Percentiles rank a stretch among this genome's conserved stretches.
phyloP scores from a whole-genome alignment of 2,329 filamentous ascomycete species.

The Aspergillus candidus region DNA sequence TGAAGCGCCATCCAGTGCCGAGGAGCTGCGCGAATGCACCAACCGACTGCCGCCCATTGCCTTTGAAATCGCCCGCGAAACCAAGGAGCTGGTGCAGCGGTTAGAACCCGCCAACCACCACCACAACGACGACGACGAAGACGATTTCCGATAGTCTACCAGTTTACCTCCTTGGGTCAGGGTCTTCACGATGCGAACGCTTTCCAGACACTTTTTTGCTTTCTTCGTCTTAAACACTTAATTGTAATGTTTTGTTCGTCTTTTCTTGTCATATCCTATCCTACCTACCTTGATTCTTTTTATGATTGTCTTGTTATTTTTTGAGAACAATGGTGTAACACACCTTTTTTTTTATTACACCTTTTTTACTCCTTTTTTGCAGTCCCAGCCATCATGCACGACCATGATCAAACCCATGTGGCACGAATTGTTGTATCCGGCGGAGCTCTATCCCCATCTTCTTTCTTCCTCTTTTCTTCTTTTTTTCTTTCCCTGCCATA shows the following conservation, averaged over 20 bases:
- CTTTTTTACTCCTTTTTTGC: conserved; percentile 5
- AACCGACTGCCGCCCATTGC: conserved; percentile 72
- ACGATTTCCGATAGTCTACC: conserved; percentile 32
- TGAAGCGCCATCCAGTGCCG: conserved; percentile 51
- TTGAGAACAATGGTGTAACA: no score
- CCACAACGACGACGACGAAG: conserved; percentile 27
- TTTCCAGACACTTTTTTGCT: neutral
- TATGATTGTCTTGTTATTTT: no score
- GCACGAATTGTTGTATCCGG: conserved; percentile 18
- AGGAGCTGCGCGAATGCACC: conserved; percentile 52
- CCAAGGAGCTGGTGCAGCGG: conserved; percentile 62
- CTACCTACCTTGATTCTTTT: neutral
- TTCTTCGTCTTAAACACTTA: neutral
- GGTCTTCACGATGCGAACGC: conserved; percentile 1
- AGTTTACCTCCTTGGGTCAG: neutral
- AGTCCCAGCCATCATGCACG: conserved; percentile 16
- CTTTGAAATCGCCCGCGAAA: conserved; percentile 79
- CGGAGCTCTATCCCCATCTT: conserved; percentile 16
- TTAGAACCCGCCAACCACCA: conserved; percentile 36
- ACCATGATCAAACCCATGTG: conserved; percentile 21
- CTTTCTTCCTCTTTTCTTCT: conserved; percentile 14
- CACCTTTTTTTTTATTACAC: conserved; percentile 3
- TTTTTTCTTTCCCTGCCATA: neutral
- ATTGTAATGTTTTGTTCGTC: conserved; percentile 1
- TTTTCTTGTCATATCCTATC: conserved; percentile 1